These are phyloP conservation scores for Cicer bijugum DNA, from an alignment of 306 rosid species.

Conservation along the genomic window DNA sequence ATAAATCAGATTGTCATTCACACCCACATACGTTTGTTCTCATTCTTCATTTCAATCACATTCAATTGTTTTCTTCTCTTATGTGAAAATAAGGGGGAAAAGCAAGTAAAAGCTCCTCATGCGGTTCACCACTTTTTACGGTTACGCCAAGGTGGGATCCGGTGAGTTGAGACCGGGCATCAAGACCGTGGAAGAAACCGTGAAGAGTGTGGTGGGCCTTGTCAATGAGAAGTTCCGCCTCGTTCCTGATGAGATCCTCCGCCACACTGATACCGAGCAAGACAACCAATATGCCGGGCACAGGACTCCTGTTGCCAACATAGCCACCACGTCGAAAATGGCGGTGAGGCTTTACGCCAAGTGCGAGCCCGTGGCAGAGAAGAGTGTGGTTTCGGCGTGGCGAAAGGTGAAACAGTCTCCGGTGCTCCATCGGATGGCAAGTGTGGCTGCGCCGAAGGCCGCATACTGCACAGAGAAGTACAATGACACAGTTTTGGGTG, in stretches of 20 bases:
- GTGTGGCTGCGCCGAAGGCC: slow-evolving; percentile 20
- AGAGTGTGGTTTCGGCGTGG: slow-evolving; percentile 37
- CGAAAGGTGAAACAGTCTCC: slow-evolving; percentile 51
- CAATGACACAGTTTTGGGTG: slow-evolving; percentile 18
- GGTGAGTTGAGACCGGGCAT: slow-evolving; percentile 37
- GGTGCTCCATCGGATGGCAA: slow-evolving; percentile 56
- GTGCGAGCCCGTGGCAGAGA: slow-evolving; percentile 56
- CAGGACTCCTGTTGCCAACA: slow-evolving; percentile 52
- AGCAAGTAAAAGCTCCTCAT: slow-evolving; percentile 15
- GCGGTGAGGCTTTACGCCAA: slow-evolving; percentile 53
- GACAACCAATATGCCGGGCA: slow-evolving; percentile 53
- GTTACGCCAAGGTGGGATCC: slow-evolving; percentile 35
- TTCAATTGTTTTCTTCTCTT: background rate
- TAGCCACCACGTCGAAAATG: slow-evolving; percentile 53
- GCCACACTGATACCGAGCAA: slow-evolving; percentile 27
- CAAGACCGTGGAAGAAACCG: slow-evolving; percentile 41
- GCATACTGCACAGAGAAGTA: slow-evolving; percentile 40
- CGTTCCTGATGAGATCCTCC: slow-evolving; percentile 49
- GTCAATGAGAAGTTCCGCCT: slow-evolving; percentile 44
- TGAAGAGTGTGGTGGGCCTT: slow-evolving; percentile 40
- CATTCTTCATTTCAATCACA: slow-evolving; percentile 7
- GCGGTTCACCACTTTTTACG: slow-evolving; percentile 26
- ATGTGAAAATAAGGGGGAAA: background rate
- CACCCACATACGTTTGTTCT: background rate
- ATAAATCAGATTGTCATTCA: slow-evolving; percentile 2